A percentile compares a stretch with the other conserved stretches of the same genome.
Conservation (phyloP, 306 rosid species). For the Lathyrus sativus region DNA sequence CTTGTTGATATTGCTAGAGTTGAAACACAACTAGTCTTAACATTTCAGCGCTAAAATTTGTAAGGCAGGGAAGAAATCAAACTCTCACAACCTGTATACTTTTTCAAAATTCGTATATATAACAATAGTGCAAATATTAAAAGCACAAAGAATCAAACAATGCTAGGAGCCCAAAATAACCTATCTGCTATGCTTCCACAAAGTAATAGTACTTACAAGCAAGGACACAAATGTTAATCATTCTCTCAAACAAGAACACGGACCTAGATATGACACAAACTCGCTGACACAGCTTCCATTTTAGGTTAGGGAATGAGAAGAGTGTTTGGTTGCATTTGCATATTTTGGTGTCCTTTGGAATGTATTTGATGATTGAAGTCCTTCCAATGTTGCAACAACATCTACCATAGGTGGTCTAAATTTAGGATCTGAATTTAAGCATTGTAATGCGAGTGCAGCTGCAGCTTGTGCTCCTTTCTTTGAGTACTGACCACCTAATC, state of each 20-base stretch:
- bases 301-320: constrained; percentile 39
- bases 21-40: neutral
- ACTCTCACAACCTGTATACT: neutral
- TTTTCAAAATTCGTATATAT: constrained; percentile 1
- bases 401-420: constrained; percentile 78
- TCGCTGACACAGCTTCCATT: neutral
- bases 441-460: constrained; percentile 72
- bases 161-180: neutral
- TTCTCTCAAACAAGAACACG: neutral
- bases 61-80: neutral
- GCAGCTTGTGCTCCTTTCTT: constrained; percentile 87
- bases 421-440: constrained; percentile 70
- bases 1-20: no score
- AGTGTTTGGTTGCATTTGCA: constrained; percentile 35
- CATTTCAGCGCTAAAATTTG: neutral
- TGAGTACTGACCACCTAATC: constrained; percentile 87
- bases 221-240: neutral
- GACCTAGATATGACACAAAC: neutral
- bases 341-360: constrained; percentile 43
- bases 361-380: constrained; percentile 52
- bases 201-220: constrained; percentile 13
- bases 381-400: constrained; percentile 66
- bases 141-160: constrained; percentile 24
- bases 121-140: neutral
- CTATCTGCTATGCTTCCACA: constrained; percentile 1